These are phyloP conservation scores for Lanmaoa rubissima DNA, from an alignment of 768 basidiomycete genomes.

Conservation along the genomic window DNA sequence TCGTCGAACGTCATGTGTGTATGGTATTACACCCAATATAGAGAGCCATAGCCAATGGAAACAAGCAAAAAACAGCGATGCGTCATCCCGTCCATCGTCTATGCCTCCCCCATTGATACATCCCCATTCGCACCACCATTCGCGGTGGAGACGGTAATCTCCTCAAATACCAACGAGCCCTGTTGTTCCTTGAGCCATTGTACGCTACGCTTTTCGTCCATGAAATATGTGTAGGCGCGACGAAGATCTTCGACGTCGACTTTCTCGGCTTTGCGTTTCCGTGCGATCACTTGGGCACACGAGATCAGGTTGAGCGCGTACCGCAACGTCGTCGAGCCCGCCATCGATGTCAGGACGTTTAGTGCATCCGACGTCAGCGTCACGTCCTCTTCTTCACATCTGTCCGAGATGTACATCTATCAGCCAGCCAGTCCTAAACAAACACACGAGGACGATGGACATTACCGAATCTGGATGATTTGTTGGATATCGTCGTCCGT, in stretches of 20 bases:
- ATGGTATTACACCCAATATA: neutral
- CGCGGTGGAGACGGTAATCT: slow-evolving; percentile 42
- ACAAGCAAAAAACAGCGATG: too few species aligned
- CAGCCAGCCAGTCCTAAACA: slow-evolving; percentile 4
- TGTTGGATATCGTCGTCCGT: slow-evolving; percentile 78
- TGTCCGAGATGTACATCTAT: neutral
- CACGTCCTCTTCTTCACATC: too few species aligned
- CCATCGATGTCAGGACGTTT: slow-evolving; percentile 71
- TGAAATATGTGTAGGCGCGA: slow-evolving; percentile 83
- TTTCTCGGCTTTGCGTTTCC: slow-evolving; percentile 73
- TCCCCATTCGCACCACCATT: slow-evolving; percentile 28
- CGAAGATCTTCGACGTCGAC: slow-evolving; percentile 87
- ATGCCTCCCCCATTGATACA: slow-evolving; percentile 26
- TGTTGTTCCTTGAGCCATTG: slow-evolving; percentile 89
- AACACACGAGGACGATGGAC: neutral
- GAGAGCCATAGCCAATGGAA: neutral
- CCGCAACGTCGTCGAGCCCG: slow-evolving; percentile 72
- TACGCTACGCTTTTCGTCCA: slow-evolving; percentile 90
- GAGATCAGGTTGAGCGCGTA: slow-evolving; percentile 96
- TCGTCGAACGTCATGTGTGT: neutral
- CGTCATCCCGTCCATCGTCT: neutral
- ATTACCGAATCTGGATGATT: slow-evolving; percentile 88
- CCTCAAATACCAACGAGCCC: slow-evolving; percentile 71
- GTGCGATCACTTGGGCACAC: slow-evolving; percentile 82
- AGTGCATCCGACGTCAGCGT: slow-evolving; percentile 47